A percentile compares a stretch with the other conserved stretches of the same genome.
These are phyloP conservation scores for Colletotrichum sojae DNA, from an alignment of 2,329 filamentous ascomycete species.

Conservation along the genomic window DNA sequence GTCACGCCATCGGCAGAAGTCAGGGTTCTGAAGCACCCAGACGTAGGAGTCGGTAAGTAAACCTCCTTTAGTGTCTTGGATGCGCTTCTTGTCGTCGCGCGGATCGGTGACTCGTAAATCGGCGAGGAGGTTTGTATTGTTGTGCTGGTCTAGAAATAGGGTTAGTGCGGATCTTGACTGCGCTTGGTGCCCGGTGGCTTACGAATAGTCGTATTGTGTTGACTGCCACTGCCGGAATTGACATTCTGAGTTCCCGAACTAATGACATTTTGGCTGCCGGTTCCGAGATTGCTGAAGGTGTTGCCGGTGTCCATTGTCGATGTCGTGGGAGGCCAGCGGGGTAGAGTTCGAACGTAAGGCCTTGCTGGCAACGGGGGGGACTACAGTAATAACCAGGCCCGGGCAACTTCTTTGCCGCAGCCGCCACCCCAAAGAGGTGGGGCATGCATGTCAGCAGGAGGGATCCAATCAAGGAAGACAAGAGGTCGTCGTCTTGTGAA, in stretches of 20 bases:
- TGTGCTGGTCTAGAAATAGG: slow-evolving; percentile 1
- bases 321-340: background rate
- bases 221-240: background rate
- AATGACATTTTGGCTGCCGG: background rate
- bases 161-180: background rate
- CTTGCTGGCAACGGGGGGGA: background rate
- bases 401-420: background rate
- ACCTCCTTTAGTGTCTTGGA: no score
- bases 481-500: no score
- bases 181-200: background rate
- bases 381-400: slow-evolving; percentile 2
- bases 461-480: background rate
- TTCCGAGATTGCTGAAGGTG: background rate
- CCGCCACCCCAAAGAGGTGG: no score
- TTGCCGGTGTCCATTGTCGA: background rate
- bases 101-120: no score
- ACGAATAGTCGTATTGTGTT: background rate
- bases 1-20: no score
- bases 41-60: no score
- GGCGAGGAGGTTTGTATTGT: background rate
- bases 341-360: background rate
- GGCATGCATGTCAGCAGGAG: background rate
- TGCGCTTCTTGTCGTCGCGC: no score
- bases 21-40: no score
- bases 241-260: slow-evolving; percentile 1